A percentile compares a stretch with the other conserved stretches of the same genome.
These are phyloP conservation scores for Colletotrichum tropicale DNA, from an alignment of 2,329 filamentous ascomycete genomes.

Conservation along the genomic window DNA sequence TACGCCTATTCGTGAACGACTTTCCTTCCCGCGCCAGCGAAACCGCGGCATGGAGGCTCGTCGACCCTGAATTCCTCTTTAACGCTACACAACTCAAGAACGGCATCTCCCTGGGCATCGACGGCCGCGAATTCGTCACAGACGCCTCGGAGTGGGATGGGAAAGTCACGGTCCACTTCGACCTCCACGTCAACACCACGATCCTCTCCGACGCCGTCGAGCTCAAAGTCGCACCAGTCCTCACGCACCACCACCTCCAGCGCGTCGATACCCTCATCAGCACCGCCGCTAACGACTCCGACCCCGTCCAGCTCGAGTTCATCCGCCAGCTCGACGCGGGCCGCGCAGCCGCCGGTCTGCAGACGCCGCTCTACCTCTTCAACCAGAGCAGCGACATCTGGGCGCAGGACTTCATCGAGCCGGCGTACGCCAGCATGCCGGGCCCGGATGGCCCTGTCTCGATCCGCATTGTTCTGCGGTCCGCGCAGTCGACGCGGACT, in stretches of 20 bases:
- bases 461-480: conserved; percentile 36
- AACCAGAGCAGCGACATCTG: conserved; percentile 33
- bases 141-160: conserved; percentile 31
- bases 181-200: conserved; percentile 25
- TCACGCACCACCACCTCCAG: conserved; percentile 42
- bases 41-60: conserved; percentile 27
- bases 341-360: conserved; percentile 16
- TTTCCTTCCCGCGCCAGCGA: background rate
- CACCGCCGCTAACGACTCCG: background rate
- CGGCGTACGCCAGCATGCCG: conserved; percentile 41
- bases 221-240: conserved; percentile 39
- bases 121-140: conserved; percentile 33
- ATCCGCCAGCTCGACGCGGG: conserved; percentile 20
- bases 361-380: conserved; percentile 25
- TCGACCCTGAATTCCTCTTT: conserved; percentile 32
- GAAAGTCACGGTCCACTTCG: conserved; percentile 29
- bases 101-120: conserved; percentile 39
- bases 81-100: conserved; percentile 25
- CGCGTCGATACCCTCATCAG: conserved; percentile 29
- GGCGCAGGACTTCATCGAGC: conserved; percentile 44
- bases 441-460: conserved; percentile 35
- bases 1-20: conserved; percentile 31
- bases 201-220: conserved; percentile 29
- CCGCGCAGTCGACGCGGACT: conserved; percentile 28
- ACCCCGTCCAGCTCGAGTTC: conserved; percentile 21